Conservation (phyloP, 2,329 filamentous ascomycete species). For the Penicillium sp. region DNA sequence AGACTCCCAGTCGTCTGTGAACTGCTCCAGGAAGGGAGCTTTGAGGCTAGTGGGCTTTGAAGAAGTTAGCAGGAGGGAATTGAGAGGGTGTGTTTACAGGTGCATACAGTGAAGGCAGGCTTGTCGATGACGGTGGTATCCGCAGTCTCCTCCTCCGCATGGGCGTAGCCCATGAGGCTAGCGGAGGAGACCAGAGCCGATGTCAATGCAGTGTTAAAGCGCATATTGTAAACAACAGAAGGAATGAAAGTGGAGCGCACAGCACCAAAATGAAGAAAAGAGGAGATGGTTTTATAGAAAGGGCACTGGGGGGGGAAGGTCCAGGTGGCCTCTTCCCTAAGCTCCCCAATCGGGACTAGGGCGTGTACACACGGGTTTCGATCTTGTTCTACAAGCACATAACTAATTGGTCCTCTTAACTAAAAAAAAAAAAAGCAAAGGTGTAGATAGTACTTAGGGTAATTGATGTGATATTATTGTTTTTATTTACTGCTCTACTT, state of each 20-base stretch:
- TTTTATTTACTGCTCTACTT: no score
- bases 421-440: no score
- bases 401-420: no score
- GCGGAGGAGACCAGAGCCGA: conserved; percentile 68
- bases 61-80: conserved; percentile 3
- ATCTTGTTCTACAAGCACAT: conserved; percentile 5
- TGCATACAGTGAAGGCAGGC: conserved; percentile 81
- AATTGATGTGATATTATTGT: no score
- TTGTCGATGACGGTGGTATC: conserved; percentile 61
- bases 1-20: conserved; percentile 91
- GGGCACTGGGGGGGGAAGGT: conserved; percentile 28
- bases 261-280: conserved; percentile 19
- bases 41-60: conserved; percentile 84
- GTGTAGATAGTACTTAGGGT: no score
- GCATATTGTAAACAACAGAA: conserved; percentile 60
- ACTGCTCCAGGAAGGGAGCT: conserved; percentile 96
- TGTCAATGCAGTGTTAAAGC: conserved; percentile 75
- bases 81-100: conserved; percentile 7
- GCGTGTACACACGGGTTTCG: conserved; percentile 9
- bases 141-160: conserved; percentile 63
- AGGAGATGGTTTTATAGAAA: conserved; percentile 34
- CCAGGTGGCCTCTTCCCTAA: conserved; percentile 46
- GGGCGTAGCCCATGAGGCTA: conserved; percentile 63
- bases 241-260: conserved; percentile 15
- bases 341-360: conserved; percentile 26